Evolutionary conservation across 306 rosid species (phyloP), one percentile per base, ranked within the genome.

Genomic region (Hylodesmum podocarpum): DNA sequence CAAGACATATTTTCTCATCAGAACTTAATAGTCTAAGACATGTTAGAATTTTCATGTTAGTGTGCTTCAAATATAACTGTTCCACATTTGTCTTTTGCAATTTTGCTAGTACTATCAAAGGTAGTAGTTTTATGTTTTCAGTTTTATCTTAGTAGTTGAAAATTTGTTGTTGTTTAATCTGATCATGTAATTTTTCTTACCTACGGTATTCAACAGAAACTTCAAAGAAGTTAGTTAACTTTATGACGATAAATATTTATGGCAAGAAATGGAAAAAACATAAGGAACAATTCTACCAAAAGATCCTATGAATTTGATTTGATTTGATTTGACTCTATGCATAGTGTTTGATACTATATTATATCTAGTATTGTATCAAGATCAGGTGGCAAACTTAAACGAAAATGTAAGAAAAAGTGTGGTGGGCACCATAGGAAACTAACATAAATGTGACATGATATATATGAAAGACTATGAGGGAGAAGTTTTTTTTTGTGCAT

Each of bases 31-130:
- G 61, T 64, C 5, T 0, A 18, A 18, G 63, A 27, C 78, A 77
- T 55, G n/a, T 72, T 70, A 25, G 44, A 6, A 1, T 8, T 61
- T 29, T 18, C 69, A 11, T 58, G 65, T 65, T 19, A 41, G 75
- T 73, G 75, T 73, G 75, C 84, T 53, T 49, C 31, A 33, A 73
- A 55, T 53, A 29, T 43, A 46, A 65, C 65, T 27, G 44, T 80
- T 51, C 40, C 63, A 53, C 62, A 19, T 73, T 41, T 69, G 8
- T 68, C 77, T 58, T 47, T 37, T 47, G 53, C 36, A 70, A 29
- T 73, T 62, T 22, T 63, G 40, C 47, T 47, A 63, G 4, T 46
- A 2, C 16, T 5, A 51, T 27, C 4, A 2, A 13, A 25, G 1
- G 12, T 51, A 18, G 24, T 21, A 7, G 36, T 21, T 19, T 70